Evolutionary conservation across 2,329 filamentous ascomycete species (phyloP).

Genomic region (Microcyclosporella mali): DNA sequence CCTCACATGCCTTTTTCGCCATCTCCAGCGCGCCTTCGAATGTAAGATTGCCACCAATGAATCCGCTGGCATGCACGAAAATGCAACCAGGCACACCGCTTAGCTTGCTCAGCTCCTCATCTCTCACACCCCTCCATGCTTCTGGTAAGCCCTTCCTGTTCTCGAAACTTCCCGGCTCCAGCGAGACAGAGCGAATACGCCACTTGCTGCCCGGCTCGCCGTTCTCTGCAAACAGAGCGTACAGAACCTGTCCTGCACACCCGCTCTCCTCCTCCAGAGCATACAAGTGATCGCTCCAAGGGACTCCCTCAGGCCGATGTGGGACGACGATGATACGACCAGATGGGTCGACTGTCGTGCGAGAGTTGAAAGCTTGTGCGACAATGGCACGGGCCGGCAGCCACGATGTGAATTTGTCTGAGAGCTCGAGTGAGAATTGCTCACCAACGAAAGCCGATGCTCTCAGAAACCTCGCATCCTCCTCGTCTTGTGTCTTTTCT

Average conservation of each 20-base stretch:
- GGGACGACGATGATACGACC: slow-evolving; percentile 75
- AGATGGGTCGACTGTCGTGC: slow-evolving; percentile 60
- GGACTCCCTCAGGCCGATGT: slow-evolving; percentile 61
- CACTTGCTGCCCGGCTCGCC: slow-evolving; percentile 71
- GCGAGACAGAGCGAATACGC: slow-evolving; percentile 89
- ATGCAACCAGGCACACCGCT: slow-evolving; percentile 67
- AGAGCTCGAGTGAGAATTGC: slow-evolving; percentile 75
- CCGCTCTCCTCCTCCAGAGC: slow-evolving; percentile 62
- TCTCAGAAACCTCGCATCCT: slow-evolving; percentile 71
- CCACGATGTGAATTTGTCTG: slow-evolving; percentile 71
- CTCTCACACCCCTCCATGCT: slow-evolving; percentile 84
- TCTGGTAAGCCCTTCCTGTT: slow-evolving; percentile 88
- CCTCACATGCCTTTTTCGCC: slow-evolving; percentile 66
- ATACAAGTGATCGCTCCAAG: slow-evolving; percentile 97
- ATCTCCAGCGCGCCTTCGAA: slow-evolving; percentile 82
- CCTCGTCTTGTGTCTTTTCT: slow-evolving; percentile 56
- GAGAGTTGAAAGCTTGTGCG: slow-evolving; percentile 64
- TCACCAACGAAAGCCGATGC: slow-evolving; percentile 82
- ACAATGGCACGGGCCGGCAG: slow-evolving; percentile 80
- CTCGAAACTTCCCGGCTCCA: slow-evolving; percentile 76
- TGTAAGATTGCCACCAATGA: slow-evolving; percentile 92
- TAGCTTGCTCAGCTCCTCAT: slow-evolving; percentile 72
- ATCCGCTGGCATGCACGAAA: slow-evolving; percentile 90
- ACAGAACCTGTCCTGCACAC: slow-evolving; percentile 56
- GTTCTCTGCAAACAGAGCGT: slow-evolving; percentile 87